Evolutionary conservation across 2,329 filamentous ascomycete genomes (phyloP), one percentile per base, ranked within the genome.

Genomic region (Beauveria brongniartii): DNA sequence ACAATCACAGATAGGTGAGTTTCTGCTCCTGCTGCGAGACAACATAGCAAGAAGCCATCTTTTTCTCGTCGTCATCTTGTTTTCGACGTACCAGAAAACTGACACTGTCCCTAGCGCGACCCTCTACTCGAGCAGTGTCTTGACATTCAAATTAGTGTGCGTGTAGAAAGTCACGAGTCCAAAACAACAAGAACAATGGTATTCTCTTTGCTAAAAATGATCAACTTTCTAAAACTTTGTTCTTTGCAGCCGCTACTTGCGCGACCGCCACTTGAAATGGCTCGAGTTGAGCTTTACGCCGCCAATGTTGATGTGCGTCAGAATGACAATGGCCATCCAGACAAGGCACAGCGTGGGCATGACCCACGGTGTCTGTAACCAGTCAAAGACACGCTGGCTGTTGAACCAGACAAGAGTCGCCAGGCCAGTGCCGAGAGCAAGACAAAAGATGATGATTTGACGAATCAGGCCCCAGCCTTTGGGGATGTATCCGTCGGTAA

Each of bases 331-430:
- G 20, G 66, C 5, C 18, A 71, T 62, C 70, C 70, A 74, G 40
- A 79, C 65, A 40, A 74, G 62, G 18, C 68, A 69, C 44, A 75
- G 69, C 5, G 68, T 68, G 5, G 72, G 72, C 26, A 74, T 57
- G 20, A 74, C 68, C 73, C 71, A 74, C 3, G 68, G 62, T 16
- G 67, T 71, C 7, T 46, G 37, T n/a, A 72, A 62, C 58, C 67
- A 75, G 3, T 61, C 55, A 0, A 22, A 20, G 6, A 64, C 54
- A 5, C 50, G 20, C 3, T 65, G 61, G 5, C 30, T 20, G 41
- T 65, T 64, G 46, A 65, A 69, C 50, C 65, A 70, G 12, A 74
- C 59, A 6, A 68, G 40, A 26, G 67, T 65, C 10, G 71, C 55
- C 16, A 72, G 65, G 50, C 68, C 67, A 37, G 69, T 69, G 26